These are phyloP conservation scores for Fusarium beomiforme DNA, from an alignment of 2,329 filamentous ascomycete species.

Conservation along the genomic window DNA sequence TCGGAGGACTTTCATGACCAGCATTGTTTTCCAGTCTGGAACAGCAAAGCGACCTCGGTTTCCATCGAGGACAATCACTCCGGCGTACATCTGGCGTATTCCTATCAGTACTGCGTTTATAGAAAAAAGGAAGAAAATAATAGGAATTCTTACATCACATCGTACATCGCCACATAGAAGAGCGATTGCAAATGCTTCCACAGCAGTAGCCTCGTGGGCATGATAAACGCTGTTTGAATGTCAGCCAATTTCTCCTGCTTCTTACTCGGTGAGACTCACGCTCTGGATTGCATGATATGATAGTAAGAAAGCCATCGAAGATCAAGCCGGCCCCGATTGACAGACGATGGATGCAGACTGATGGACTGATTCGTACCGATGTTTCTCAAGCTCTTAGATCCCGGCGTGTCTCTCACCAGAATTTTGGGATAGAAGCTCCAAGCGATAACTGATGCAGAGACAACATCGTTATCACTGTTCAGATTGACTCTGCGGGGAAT, in stretches of 20 bases:
- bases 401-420: constrained; percentile 76
- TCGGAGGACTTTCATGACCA: constrained; percentile 86
- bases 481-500: constrained; percentile 78
- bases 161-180: constrained; percentile 89
- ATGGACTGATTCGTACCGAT: constrained; percentile 93
- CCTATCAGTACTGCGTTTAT: background rate
- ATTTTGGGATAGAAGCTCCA: constrained; percentile 98
- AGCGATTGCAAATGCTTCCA: constrained; percentile 83
- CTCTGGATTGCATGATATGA: constrained; percentile 93
- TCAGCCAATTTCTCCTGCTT: constrained; percentile 13
- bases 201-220: constrained; percentile 86
- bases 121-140: background rate
- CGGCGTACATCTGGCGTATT: constrained; percentile 76
- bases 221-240: constrained; percentile 74
- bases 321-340: constrained; percentile 78
- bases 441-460: constrained; percentile 84
- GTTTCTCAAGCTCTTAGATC: constrained; percentile 84
- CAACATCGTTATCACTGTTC: constrained; percentile 81
- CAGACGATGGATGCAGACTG: constrained; percentile 85
- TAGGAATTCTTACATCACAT: constrained; percentile 71
- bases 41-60: constrained; percentile 87
- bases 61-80: constrained; percentile 86
- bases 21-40: constrained; percentile 88
- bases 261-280: constrained; percentile 59
- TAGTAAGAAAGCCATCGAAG: constrained; percentile 93